Evolutionary conservation across 805 yeast genomes (phyloP).

Genomic region (Ogataea paraovalis): DNA sequence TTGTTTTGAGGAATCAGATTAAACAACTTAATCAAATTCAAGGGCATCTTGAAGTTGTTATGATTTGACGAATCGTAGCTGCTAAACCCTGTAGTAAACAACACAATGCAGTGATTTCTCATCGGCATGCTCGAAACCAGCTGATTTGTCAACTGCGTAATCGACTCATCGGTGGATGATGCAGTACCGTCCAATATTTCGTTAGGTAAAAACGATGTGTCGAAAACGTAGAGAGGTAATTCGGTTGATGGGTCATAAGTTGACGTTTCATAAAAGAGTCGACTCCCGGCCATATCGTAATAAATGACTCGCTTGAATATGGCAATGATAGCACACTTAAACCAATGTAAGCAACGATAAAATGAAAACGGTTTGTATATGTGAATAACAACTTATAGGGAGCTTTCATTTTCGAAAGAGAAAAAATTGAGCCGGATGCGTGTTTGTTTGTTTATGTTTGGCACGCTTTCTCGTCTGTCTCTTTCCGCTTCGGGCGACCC

Average conservation of each 20-base stretch:
- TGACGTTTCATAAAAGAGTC: slow-evolving; percentile 54
- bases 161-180: slow-evolving; percentile 26
- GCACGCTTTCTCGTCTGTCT: neutral
- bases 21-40: slow-evolving; percentile 39
- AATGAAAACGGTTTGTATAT: too few species aligned
- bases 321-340: too few species aligned
- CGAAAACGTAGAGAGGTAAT: slow-evolving; percentile 76
- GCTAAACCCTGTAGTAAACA: slow-evolving; percentile 80
- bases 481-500: neutral
- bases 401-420: too few species aligned
- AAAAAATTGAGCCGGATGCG: neutral
- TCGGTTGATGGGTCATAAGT: slow-evolving; percentile 63
- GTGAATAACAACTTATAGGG: too few species aligned
- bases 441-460: neutral
- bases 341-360: too few species aligned
- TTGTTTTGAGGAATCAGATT: slow-evolving; percentile 53
- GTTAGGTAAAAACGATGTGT: slow-evolving; percentile 74
- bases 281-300: slow-evolving; percentile 30
- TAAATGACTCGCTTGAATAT: too few species aligned
- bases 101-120: slow-evolving; percentile 59
- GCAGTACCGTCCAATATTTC: slow-evolving; percentile 33
- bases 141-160: slow-evolving; percentile 53
- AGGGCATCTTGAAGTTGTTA: slow-evolving; percentile 22
- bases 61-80: slow-evolving; percentile 26
- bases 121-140: slow-evolving; percentile 56